Percentiles rank a stretch among this genome's conserved stretches.
These are phyloP conservation scores for Pseudocercospora macadamiae DNA, from an alignment of 2,329 filamentous ascomycete genomes.

Conservation along the genomic window DNA sequence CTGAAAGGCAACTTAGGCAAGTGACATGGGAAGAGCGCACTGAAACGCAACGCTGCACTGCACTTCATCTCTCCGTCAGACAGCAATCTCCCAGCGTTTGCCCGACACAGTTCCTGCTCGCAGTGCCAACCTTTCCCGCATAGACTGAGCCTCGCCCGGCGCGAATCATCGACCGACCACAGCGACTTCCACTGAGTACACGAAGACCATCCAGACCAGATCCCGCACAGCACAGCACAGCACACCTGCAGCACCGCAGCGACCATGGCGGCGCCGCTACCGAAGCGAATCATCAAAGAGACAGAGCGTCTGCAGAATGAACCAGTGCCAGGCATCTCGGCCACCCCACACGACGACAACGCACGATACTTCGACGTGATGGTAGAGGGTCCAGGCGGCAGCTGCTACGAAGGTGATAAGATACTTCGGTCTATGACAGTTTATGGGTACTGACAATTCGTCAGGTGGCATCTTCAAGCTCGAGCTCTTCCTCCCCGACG, in stretches of 20 bases:
- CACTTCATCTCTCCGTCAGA: slow-evolving; percentile 5
- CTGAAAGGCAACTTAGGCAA: too few relatives aligned
- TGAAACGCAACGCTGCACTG: not conserved
- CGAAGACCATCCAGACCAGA: not conserved
- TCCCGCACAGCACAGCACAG: slow-evolving; percentile 1
- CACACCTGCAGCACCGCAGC: not conserved
- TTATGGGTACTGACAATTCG: not conserved
- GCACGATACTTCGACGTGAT: slow-evolving; percentile 97
- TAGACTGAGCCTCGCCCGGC: slow-evolving; percentile 1
- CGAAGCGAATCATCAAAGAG: slow-evolving; percentile 98
- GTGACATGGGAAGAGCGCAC: too few relatives aligned
- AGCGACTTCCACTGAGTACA: not conserved
- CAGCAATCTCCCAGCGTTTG: slow-evolving; percentile 2
- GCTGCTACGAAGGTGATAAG: slow-evolving; percentile 83
- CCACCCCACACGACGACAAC: slow-evolving; percentile 94
- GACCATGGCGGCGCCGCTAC: slow-evolving; percentile 65
- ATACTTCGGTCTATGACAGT: not conserved
- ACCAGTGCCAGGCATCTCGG: slow-evolving; percentile 94
- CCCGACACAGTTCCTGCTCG: not conserved
- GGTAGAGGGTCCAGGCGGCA: slow-evolving; percentile 88
- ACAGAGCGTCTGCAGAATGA: slow-evolving; percentile 96
- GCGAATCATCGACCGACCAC: not conserved
- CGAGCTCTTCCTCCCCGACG: slow-evolving; percentile 95
- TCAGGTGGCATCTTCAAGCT: slow-evolving; percentile 87
- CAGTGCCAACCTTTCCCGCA: not conserved